phyloP scores from a whole-genome alignment of 2,329 filamentous ascomycete species.

The Parastagonospora avenae region DNA sequence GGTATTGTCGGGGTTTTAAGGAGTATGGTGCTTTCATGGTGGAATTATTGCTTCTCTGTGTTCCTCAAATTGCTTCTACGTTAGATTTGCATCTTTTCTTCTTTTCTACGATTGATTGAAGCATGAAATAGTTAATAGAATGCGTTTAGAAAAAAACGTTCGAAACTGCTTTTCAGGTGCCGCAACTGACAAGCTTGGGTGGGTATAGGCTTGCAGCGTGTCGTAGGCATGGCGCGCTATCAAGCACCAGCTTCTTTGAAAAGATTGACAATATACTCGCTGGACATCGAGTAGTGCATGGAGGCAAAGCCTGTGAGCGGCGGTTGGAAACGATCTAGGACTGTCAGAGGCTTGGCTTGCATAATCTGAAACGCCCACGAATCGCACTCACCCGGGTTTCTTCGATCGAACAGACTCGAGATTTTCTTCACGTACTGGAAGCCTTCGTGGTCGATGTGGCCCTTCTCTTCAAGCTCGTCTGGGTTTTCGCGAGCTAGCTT shows the following conservation, averaged over 20 bases:
- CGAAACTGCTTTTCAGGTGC: too few relatives aligned
- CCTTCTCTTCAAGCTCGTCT: constrained; percentile 35
- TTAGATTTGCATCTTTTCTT: too few relatives aligned
- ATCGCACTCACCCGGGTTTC: constrained; percentile 29
- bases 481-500: constrained; percentile 43
- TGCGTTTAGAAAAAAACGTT: too few relatives aligned
- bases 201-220: neutral
- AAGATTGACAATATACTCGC: constrained; percentile 39
- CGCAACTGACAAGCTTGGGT: too few relatives aligned
- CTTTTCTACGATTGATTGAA: too few relatives aligned
- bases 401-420: constrained; percentile 30
- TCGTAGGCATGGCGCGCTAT: neutral
- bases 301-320: constrained; percentile 33
- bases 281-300: constrained; percentile 33
- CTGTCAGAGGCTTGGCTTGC: constrained; percentile 8
- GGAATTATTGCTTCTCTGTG: too few relatives aligned
- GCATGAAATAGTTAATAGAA: too few relatives aligned
- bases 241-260: constrained; percentile 41
- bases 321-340: constrained; percentile 35
- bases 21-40: constrained; percentile 1
- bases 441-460: constrained; percentile 35
- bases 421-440: constrained; percentile 39
- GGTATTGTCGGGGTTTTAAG: neutral
- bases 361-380: neutral
- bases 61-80: too few relatives aligned